Evolutionary conservation across 179 eudicot species (phyloP), one percentile per base, ranked within the genome.

Genomic region (Spinacia oleracea): DNA sequence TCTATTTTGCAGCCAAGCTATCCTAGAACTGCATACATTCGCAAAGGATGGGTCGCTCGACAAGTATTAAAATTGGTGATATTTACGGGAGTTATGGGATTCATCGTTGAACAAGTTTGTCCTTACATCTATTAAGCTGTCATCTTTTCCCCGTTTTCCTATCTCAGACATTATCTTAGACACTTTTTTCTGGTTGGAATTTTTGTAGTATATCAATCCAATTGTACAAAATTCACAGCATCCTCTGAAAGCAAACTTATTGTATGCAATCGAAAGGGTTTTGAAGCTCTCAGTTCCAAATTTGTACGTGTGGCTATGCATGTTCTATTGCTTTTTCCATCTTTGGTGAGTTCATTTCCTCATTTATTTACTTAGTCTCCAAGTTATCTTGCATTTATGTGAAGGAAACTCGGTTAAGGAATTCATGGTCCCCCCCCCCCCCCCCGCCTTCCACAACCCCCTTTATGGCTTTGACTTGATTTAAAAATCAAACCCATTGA

Each of bases 261-360:
- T 96, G 77, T 90, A 93, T 83, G 99, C 98, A 8, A 70, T 92
- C 23, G 99, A 96, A 89, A 94, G 99, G 83, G 96, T 96, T 80
- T 86, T 96, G 87, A 96, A 96, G 89, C 96, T 96, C 76, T 93
- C 99, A 32, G 97, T 96, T 74, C 99, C 99, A 77, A 96, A 86
- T 80, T 86, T 96, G 81, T 96, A 96, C 59, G 98, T 96, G 60
- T 96, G 99, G 99, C 89, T 96, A 84, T 96, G 99, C 94, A 91
- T 96, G 99, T 96, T 96, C 86, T 96, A 96, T 81, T 91, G 98
- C 84, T 89, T 93, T 82, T 96, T 96, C 83, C 99, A 96, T 85
- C 91, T 96, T 59, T 96, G 99, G 99, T 96, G 86, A 73, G 93
- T 81, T 64, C 34, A 76, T 77, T 78, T 70, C 25, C 56, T 51